Evolutionary conservation across 2,329 filamentous ascomycete genomes (phyloP).

Genomic region (Xylariales sp.): DNA sequence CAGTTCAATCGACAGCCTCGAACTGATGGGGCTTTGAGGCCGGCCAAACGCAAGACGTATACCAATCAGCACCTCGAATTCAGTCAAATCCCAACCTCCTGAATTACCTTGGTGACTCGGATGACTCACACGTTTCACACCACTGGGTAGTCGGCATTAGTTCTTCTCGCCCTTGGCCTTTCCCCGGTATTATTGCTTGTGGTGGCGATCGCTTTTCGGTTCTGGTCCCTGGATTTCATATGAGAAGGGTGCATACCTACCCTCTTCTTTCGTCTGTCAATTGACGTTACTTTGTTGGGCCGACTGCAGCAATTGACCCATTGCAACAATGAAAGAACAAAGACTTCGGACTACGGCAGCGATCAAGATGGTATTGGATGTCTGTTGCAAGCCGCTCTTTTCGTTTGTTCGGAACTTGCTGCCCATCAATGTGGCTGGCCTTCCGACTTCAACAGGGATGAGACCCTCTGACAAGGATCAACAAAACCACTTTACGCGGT

Average conservation of each 20-base stretch:
- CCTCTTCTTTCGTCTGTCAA: not conserved
- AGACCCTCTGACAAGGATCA: conserved; percentile 13
- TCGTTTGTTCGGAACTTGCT: not conserved
- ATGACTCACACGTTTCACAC: conserved; percentile 17
- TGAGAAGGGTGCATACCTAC: not conserved
- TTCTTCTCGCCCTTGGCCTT: not conserved
- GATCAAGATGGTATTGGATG: no score
- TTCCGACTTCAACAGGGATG: conserved; percentile 18
- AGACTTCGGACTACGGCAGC: no score
- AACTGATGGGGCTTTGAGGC: no score
- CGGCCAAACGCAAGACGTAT: no score
- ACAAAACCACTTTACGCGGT: conserved; percentile 34
- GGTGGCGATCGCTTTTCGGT: not conserved
- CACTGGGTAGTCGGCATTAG: not conserved
- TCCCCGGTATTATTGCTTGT: not conserved
- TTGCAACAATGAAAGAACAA: no score
- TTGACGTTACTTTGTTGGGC: not conserved
- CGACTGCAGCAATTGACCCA: not conserved
- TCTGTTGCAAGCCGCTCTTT: not conserved
- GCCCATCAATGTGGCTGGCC: not conserved
- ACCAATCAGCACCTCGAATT: no score
- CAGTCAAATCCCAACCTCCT: conserved; percentile 5
- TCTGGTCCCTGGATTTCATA: not conserved
- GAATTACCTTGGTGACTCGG: conserved; percentile 11
- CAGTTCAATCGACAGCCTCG: no score